These are phyloP conservation scores for Colletotrichum ledebouriae DNA, from an alignment of 2,329 filamentous ascomycete species.

Conservation along the genomic window DNA sequence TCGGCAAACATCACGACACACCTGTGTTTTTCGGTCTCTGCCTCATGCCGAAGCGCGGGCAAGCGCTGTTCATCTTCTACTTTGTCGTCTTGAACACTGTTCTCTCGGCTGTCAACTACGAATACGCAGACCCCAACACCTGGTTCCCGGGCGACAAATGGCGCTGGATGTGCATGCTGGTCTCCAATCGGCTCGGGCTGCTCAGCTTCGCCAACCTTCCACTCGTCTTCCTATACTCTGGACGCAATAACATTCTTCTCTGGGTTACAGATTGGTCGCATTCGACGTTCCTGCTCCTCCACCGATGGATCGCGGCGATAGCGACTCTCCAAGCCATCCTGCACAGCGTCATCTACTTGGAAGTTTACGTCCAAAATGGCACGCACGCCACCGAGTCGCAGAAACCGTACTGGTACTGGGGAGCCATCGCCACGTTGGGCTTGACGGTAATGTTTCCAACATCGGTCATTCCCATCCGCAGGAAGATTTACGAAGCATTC, in stretches of 20 bases:
- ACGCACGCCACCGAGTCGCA: constrained; percentile 7
- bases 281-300: constrained; percentile 53
- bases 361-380: constrained; percentile 15
- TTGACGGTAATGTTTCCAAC: constrained; percentile 46
- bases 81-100: constrained; percentile 55
- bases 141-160: constrained; percentile 9
- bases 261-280: constrained; percentile 54
- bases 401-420: constrained; percentile 52
- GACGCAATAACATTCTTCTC: constrained; percentile 53
- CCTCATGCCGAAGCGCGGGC: constrained; percentile 56
- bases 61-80: constrained; percentile 58
- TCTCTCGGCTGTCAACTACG: constrained; percentile 50
- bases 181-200: constrained; percentile 51
- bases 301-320: constrained; percentile 52
- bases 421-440: constrained; percentile 50
- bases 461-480: constrained; percentile 48
- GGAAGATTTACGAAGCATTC: constrained; percentile 52
- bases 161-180: constrained; percentile 50
- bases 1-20: constrained; percentile 46
- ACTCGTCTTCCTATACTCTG: constrained; percentile 51
- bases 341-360: constrained; percentile 51
- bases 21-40: constrained; percentile 44
- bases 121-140: constrained; percentile 46
- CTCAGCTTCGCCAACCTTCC: constrained; percentile 53
- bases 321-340: constrained; percentile 47